These are phyloP conservation scores for Herpetomonas tarakana DNA, from an alignment of 208 protist species.

Conservation along the genomic window DNA sequence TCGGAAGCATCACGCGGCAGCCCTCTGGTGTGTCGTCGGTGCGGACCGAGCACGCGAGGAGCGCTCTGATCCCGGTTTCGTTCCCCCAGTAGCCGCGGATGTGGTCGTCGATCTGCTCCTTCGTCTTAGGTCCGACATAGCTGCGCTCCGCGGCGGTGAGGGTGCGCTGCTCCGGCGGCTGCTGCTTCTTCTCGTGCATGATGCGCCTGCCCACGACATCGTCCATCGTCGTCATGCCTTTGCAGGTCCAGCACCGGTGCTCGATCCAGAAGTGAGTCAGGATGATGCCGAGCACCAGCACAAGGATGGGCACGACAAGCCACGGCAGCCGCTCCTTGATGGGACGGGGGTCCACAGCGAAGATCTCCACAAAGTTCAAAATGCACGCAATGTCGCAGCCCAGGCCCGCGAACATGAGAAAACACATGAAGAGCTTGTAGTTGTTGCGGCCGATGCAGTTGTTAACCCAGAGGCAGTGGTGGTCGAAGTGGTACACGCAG, in stretches of 20 bases:
- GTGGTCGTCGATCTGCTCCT: too few species aligned
- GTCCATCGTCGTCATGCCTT: slow-evolving; percentile 47
- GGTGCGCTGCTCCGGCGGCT: too few species aligned
- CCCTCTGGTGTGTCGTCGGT: too few species aligned
- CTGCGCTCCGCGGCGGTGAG: too few species aligned
- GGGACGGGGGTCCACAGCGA: slow-evolving; percentile 24
- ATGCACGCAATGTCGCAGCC: slow-evolving; percentile 17
- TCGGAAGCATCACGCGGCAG: too few species aligned
- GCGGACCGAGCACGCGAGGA: too few species aligned
- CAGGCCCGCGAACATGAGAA: slow-evolving; percentile 57
- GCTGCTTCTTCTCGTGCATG: too few species aligned
- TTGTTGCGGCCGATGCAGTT: slow-evolving; percentile 90
- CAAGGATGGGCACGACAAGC: slow-evolving; percentile 23
- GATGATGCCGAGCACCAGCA: slow-evolving; percentile 18
- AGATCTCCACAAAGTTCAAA: slow-evolving; percentile 33
- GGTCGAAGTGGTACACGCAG: slow-evolving; percentile 86
- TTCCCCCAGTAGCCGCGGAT: too few species aligned
- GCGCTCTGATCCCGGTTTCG: too few species aligned
- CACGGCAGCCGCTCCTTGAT: slow-evolving; percentile 21
- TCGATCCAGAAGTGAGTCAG: slow-evolving; percentile 31
- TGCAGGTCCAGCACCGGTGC: slow-evolving; percentile 26
- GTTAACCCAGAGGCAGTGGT: slow-evolving; percentile 91
- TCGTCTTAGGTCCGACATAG: too few species aligned
- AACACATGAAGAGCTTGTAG: slow-evolving; percentile 82
- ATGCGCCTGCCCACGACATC: slow-evolving; percentile 16